Evolutionary conservation across 2,329 filamentous ascomycete species (phyloP), one percentile per base, ranked within the genome.

Genomic region (Huntiella decipiens): DNA sequence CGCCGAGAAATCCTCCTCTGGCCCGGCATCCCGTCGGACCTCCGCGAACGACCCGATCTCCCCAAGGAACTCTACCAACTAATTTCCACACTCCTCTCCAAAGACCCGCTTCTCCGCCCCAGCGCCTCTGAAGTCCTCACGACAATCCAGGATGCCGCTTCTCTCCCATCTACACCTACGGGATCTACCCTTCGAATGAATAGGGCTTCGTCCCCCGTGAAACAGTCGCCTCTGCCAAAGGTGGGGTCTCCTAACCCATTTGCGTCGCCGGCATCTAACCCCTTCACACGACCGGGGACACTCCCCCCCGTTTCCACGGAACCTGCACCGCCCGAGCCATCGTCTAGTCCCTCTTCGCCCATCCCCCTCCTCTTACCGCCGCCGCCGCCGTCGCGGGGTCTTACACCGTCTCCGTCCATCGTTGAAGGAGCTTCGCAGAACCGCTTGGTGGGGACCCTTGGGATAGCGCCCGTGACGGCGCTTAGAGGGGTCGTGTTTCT

Each of bases 51-150:
- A 2, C 76, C 82, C 0, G 91, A 96, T 54, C 66, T 98, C 1
- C 91, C 91, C 0, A 71, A 84, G 4, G 80, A 83, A 58, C 71
- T 98, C 0, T 98, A 96, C 60, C 74, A 75, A 39, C 77, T 93
- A 45, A 68, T 98, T 3, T 86, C 85, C 58, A 75, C 75, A 47
- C 67, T 98, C 4, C 70, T 98, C 4, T 79, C 85, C 1, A 66
- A 92, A 10, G 71, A 87, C 49, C 84, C 88, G 0, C 64, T 66
- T 1, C 74, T 86, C 46, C 71, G 91, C 5, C 91, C 91, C 0
- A 84, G 77, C 38, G 87, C 91, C 1, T 82, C 77, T 39, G 87
- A 96, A 48, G 88, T 98, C 1, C 61, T 96, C 35, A 68, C 70
- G 7, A 82, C 76, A 2, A 83, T 94, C 60, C 79, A 81, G 53